Evolutionary conservation across 1,284 basidiomycete genomes (phyloP), one percentile per base, ranked within the genome.

Genomic region (Gymnopus androsaceus): DNA sequence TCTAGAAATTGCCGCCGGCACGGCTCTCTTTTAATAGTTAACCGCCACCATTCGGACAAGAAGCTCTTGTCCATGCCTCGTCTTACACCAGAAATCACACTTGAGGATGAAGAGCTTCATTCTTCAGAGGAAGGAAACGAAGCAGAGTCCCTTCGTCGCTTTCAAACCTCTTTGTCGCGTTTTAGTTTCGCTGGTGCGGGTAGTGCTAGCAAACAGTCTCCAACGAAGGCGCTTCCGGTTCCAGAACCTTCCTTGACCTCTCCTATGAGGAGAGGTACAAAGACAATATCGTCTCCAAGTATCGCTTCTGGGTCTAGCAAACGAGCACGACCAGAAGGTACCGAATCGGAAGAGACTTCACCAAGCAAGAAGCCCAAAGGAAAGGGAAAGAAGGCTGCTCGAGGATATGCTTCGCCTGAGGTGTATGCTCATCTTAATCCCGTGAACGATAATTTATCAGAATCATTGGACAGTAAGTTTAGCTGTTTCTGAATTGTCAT

Each of bases 401-500:
- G 75, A 41, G 71, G 73, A n/a, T 79, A 78, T 62, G 77, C 79
- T 30, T 61, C 67, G 5, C 77, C 78, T 2, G 75, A 77, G 51
- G 69, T 62, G n/a, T 82, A 81, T 62, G 72, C 73, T 4, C 77
- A 81, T 65, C 69, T 82, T n/a, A 63, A 69, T 17, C 63, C 59
- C 15, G 59, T 82, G 7, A 68, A 67, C 4, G 81, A 83, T 59
- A 66, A 77, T 55, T 59, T 85, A 27, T 61, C 59, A 17, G 57
- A 66, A 14, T 72, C 71, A 31, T 69, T 84, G 11, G 77, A 82
- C 59, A 70, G 80, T 83, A 61, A 57, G 72, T 44, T 15, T 23
- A 25, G 23, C 27, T 30, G 8, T 44, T 34, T 14, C 19, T 38
- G 12, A 7, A 34, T 27, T 27, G 31, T 33, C 6, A 33, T 30